These are phyloP conservation scores for Pezicula rhizophila DNA, from an alignment of 2,329 filamentous ascomycete species.

Conservation along the genomic window DNA sequence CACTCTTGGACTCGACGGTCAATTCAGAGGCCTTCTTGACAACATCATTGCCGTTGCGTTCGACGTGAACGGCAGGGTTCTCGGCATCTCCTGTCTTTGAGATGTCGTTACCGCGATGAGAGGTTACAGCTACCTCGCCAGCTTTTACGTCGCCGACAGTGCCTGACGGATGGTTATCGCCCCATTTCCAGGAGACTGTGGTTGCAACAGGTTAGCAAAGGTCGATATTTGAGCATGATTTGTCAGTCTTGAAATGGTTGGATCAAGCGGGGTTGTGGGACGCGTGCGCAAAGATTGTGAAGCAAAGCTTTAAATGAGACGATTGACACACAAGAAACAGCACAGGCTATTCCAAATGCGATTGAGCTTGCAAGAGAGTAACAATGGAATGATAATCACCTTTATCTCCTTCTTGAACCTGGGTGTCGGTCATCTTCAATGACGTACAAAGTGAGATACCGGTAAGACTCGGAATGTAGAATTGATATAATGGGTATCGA, in stretches of 20 bases:
- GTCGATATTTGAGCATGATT: not conserved
- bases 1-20: conserved; percentile 43
- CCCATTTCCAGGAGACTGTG: conserved; percentile 59
- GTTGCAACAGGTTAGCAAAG: too few relatives aligned
- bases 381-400: conserved; percentile 26
- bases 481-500: not conserved
- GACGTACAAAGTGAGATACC: not conserved
- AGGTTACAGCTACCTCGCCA: conserved; percentile 54
- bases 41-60: conserved; percentile 56
- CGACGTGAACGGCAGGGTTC: conserved; percentile 55
- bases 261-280: not conserved
- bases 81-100: conserved; percentile 55
- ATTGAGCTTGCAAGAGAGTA: not conserved
- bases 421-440: conserved; percentile 36
- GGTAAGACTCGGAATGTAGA: not conserved
- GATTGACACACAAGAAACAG: not conserved
- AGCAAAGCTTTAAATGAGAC: too few relatives aligned
- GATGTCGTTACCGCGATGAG: conserved; percentile 57
- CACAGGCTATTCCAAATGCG: not conserved
- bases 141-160: conserved; percentile 52
- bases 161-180: conserved; percentile 47
- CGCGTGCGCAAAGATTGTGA: too few relatives aligned
- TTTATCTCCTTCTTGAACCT: conserved; percentile 44
- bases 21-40: conserved; percentile 58
- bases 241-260: conserved; percentile 1